These are phyloP conservation scores for Termitomyces sp. DNA, from an alignment of 768 basidiomycete genomes.

Conservation along the genomic window DNA sequence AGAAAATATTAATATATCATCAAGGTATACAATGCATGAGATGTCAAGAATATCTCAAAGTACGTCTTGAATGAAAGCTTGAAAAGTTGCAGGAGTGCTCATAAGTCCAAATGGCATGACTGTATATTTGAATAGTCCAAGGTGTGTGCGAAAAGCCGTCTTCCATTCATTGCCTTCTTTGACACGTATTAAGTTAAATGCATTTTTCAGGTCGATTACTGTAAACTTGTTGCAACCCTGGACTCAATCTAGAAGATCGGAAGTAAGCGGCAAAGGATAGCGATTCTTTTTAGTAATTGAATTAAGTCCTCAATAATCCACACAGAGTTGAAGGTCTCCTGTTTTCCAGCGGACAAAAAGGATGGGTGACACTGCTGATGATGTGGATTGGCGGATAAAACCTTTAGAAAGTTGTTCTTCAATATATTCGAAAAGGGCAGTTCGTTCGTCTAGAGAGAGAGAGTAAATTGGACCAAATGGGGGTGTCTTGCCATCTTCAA, in stretches of 20 bases:
- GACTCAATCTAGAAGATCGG: neutral
- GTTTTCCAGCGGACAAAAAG: neutral
- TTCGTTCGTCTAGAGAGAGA: no score
- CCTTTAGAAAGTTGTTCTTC: neutral
- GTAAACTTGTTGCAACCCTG: neutral
- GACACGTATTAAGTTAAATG: neutral
- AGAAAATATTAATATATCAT: neutral
- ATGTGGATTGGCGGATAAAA: neutral
- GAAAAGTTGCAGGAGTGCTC: neutral
- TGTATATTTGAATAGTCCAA: no score
- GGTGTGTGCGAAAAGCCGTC: no score
- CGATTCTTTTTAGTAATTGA: no score
- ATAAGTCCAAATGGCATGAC: neutral
- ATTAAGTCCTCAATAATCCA: neutral
- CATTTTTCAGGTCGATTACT: neutral
- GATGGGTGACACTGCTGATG: neutral
- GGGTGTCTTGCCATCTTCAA: neutral
- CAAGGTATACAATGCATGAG: constrained; percentile 6
- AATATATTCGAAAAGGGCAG: neutral
- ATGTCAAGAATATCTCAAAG: constrained; percentile 29
- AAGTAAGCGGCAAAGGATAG: neutral
- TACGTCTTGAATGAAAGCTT: constrained; percentile 31
- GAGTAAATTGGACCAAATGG: no score
- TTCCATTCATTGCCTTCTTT: no score
- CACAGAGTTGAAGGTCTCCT: neutral